Conservation (phyloP, 345 rosid genomes). For the Lumnitzera littorea region DNA sequence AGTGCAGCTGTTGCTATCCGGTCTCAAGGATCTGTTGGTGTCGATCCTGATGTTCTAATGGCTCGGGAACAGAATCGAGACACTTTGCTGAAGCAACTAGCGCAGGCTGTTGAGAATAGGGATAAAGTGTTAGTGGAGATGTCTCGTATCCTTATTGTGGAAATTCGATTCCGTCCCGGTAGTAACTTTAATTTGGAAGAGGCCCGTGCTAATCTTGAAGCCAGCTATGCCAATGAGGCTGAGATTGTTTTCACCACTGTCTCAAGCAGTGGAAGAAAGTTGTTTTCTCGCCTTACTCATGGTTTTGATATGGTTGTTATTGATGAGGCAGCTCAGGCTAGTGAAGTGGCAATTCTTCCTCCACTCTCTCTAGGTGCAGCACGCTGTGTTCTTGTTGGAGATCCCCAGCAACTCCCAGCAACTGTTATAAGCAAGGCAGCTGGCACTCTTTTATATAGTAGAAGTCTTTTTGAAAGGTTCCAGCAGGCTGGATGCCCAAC, state of each 20-base stretch:
- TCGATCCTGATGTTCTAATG: constrained; percentile 89
- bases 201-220: constrained; percentile 95
- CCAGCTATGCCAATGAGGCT: constrained; percentile 98
- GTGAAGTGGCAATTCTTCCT: constrained; percentile 93
- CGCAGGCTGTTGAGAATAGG: constrained; percentile 89
- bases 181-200: constrained; percentile 85
- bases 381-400: constrained; percentile 97
- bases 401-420: constrained; percentile 99
- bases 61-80: constrained; percentile 93
- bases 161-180: constrained; percentile 69
- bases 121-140: constrained; percentile 96
- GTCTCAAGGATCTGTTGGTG: constrained; percentile 95
- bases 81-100: constrained; percentile 74
- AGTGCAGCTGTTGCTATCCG: constrained; percentile 69
- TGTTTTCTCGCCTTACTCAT: constrained; percentile 95
- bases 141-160: constrained; percentile 90
- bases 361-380: constrained; percentile 97
- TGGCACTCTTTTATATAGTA: constrained; percentile 86
- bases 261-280: constrained; percentile 96
- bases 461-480: constrained; percentile 98
- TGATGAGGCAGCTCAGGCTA: constrained; percentile 99
- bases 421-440: constrained; percentile 99
- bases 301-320: constrained; percentile 99
- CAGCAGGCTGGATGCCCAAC: constrained; percentile 98
- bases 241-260: constrained; percentile 99